A percentile compares a stretch with the other conserved stretches of the same genome.
These are phyloP conservation scores for Psidium guajava DNA, from an alignment of 345 rosid species.

Conservation along the genomic window DNA sequence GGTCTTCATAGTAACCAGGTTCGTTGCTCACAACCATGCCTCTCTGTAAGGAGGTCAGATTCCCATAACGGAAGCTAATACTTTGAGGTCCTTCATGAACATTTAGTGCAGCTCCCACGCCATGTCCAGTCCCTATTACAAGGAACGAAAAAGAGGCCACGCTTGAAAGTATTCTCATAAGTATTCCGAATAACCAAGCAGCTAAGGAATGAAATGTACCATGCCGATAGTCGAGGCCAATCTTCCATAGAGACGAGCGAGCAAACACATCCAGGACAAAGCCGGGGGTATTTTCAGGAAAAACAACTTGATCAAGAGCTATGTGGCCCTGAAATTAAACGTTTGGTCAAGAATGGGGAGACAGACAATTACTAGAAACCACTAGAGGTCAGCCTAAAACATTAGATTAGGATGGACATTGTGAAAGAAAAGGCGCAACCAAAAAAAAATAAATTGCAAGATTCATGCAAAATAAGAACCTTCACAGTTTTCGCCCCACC, in stretches of 20 bases:
- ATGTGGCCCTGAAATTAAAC: conserved; percentile 77
- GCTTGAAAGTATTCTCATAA: not conserved
- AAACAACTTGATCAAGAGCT: conserved; percentile 87
- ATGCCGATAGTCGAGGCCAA: conserved; percentile 95
- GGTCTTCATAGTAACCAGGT: conserved; percentile 97
- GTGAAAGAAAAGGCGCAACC: not conserved
- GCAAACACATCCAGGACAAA: conserved; percentile 93
- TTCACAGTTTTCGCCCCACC: not conserved
- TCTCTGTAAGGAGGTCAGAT: conserved; percentile 58
- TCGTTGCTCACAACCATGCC: conserved; percentile 99
- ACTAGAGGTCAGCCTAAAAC: not conserved
- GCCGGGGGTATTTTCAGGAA: conserved; percentile 90
- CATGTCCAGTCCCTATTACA: conserved; percentile 85
- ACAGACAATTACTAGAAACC: not conserved
- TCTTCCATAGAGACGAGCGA: conserved; percentile 87
- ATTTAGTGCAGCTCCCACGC: conserved; percentile 93
- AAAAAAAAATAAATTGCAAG: not conserved
- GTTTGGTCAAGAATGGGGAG: not conserved
- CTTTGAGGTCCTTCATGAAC: conserved; percentile 99
- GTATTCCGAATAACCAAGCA: not conserved
- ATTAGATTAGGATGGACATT: not conserved
- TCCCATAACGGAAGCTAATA: conserved; percentile 85
- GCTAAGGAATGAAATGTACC: conserved; percentile 30
- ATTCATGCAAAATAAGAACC: not conserved
- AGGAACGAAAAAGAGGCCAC: not conserved